Evolutionary conservation across 2,329 filamentous ascomycete species (phyloP), one percentile per base, ranked within the genome.

Genomic region (Ascochyta fabae): DNA sequence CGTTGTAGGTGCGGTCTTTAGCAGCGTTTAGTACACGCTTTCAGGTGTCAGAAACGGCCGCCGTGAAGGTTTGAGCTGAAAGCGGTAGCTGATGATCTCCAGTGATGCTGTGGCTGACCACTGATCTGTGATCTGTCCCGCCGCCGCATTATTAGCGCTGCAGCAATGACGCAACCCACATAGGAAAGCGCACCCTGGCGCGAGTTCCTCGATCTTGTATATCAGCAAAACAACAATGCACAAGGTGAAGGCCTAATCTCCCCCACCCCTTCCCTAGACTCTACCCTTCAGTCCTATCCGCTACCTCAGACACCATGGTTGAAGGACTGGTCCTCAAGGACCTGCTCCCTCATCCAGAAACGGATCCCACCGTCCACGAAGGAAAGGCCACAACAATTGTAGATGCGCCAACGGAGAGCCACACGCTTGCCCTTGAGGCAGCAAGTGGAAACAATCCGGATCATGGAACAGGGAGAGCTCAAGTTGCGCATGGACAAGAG

Each of bases 391-490:
- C 63, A 45, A 72, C 76, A 7, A 50, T 81, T 45, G 64, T 65
- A 19, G 75, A 81, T 47, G 65, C 76, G 41, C 75, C 80, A 10
- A 81, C 79, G 6, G 74, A 73, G 26, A 81, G 78, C 65, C 80
- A 82, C 72, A 76, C 77, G 6, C 71, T 82, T 48, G 80, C 80
- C 15, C 67, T 77, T 57, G 71, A 71, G 31, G 66, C 70, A 31
- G 67, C 70, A 10, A 69, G 77, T 16, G 78, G 80, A 23, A 50
- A 48, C 9, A 51, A 56, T 10, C 61, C 60, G 13, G 68, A 79
- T 56, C 78, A 76, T 64, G 81, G 82, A 75, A 53, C 71, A 24
- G 81, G 82, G 74, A 50, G 71, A 23, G 79, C 77, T 2, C 79
- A 81, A 64, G 41, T 73, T 24, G 61, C 60, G 8, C 77, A 80